Conservation (phyloP, 2,329 filamentous ascomycete genomes). For the Dothideomycetes sp. region DNA sequence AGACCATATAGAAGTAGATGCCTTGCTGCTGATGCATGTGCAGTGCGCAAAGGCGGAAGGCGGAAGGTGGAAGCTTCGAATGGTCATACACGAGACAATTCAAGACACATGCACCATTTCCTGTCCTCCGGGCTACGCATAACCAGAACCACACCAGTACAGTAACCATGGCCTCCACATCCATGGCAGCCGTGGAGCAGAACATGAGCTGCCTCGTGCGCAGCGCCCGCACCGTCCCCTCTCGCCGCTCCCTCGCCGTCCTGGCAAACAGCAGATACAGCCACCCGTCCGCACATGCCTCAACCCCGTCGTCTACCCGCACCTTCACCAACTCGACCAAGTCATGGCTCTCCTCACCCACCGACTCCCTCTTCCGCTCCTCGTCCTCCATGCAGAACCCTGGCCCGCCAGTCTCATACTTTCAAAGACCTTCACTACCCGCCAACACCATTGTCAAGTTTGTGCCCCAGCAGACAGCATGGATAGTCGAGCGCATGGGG, state of each 20-base stretch:
- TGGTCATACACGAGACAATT: no score
- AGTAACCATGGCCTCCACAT: neutral
- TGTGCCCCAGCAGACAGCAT: conserved; percentile 98
- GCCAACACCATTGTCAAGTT: conserved; percentile 93
- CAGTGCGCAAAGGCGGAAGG: no score
- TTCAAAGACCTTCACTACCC: conserved; percentile 50
- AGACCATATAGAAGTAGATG: no score
- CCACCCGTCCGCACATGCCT: no score
- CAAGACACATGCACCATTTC: no score
- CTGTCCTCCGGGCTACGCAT: no score
- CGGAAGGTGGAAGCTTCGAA: neutral
- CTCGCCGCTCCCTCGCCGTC: conserved; percentile 21
- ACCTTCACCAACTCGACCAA: conserved; percentile 12
- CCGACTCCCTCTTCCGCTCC: conserved; percentile 23
- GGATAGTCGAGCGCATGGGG: conserved; percentile 99
- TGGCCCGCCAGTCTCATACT: conserved; percentile 24
- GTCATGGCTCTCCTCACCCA: conserved; percentile 16
- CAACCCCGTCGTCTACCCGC: no score
- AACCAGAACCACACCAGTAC: no score
- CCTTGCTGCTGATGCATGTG: no score
- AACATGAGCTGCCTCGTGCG: conserved; percentile 20
- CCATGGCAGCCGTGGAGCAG: neutral
- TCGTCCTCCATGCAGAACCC: conserved; percentile 15
- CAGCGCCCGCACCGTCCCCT: conserved; percentile 21
- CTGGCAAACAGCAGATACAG: conserved; percentile 20